Evolutionary conservation across 495 filamentous ascomycete species (phyloP), one percentile per base, ranked within the genome.

Genomic region (Elasticomyces elasticus): DNA sequence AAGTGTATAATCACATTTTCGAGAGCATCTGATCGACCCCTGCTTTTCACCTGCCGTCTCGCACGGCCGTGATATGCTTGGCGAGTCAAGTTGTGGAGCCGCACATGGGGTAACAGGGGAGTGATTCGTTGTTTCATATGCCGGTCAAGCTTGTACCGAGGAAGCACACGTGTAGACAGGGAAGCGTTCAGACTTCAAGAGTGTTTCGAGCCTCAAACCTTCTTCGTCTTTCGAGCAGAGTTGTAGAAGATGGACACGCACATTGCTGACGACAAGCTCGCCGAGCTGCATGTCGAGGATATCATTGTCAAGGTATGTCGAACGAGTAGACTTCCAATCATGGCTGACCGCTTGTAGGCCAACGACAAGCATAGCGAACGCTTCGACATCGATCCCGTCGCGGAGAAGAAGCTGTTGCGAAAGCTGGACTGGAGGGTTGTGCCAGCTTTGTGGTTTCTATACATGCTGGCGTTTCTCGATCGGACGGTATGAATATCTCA

Each of bases 401-500:
- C 59, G 9, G 65, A 67, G 55, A 63, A 62, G 60, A 62, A 58
- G 37, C 52, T 66, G 15, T 28, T 66, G 13, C 46, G 64, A 15
- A 66, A 67, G 54, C 31, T 58, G 13, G 66, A 68, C 43, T 25
- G 55, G 15, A 31, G 51, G n/a, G 52, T 68, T 15, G 23, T 68
- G 9, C 75, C 74, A 0, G 65, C 71, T 13, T 55, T 77, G 9
- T 73, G 71, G 43, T 42, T 73, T 43, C 55, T 75, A 30, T 75
- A 56, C 68, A 58, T 71, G 40, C 59, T 76, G 49, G 68, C 72
- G 12, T 76, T 75, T 52, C 55, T 76, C 24, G 75, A 76, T 42
- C 68, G 79, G 15, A 76, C 76, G 64, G 82, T 56, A 80, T 83
- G 2, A 50, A 55, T 51, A 54, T n/a, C 49, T 28, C 19, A 9